phyloP scores from a whole-genome alignment of 805 yeast genomes.

The Saturnispora halmiae region DNA sequence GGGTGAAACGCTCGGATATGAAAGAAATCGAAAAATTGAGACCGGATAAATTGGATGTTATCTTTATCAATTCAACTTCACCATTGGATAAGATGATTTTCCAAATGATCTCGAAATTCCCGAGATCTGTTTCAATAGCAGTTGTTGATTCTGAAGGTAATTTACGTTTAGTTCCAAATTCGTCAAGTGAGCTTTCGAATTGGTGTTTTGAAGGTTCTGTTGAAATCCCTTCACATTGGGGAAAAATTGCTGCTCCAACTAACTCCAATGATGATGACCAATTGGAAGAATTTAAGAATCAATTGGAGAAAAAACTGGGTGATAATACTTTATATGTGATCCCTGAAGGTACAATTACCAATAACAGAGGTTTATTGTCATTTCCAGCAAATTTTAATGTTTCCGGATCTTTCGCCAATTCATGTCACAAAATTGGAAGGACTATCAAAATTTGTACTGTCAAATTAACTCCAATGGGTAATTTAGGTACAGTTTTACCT shows the following conservation, averaged over 20 bases:
- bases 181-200: background rate
- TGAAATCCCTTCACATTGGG: background rate
- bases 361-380: conserved; percentile 68
- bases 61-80: conserved; percentile 48
- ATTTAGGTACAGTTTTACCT: conserved; percentile 31
- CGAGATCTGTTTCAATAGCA: conserved; percentile 14
- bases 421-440: conserved; percentile 14
- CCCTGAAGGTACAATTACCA: conserved; percentile 79
- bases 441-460: conserved; percentile 29
- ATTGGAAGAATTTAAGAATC: background rate
- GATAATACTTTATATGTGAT: conserved; percentile 42
- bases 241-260: background rate
- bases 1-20: conserved; percentile 37
- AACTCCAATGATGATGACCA: conserved; percentile 8
- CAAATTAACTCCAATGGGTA: conserved; percentile 30
- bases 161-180: conserved; percentile 4
- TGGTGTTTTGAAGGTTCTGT: conserved; percentile 15
- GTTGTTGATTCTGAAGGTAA: conserved; percentile 15
- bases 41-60: conserved; percentile 40
- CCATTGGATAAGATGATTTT: conserved; percentile 47
- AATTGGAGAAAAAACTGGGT: conserved; percentile 1
- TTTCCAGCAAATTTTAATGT: conserved; percentile 30
- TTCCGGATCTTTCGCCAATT: conserved; percentile 4
- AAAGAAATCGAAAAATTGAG: conserved; percentile 24
- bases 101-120: conserved; percentile 13